Conservation (phyloP, 345 rosid genomes). For the Eucalyptus globulus region DNA sequence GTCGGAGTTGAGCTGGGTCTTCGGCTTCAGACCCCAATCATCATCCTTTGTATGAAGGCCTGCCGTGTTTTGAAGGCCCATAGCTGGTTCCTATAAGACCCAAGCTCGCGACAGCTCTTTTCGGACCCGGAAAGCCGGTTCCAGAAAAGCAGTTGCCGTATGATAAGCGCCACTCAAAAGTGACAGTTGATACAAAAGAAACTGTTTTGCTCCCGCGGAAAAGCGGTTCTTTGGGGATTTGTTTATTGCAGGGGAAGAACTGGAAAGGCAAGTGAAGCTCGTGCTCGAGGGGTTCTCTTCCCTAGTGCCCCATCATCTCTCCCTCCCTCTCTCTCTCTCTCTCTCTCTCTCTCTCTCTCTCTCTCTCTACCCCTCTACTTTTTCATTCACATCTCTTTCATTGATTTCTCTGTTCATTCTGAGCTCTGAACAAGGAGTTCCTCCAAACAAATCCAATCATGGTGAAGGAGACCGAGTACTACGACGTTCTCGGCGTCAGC, state of each 20-base stretch:
- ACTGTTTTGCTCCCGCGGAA: slow-evolving; percentile 40
- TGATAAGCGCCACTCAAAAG: slow-evolving; percentile 10
- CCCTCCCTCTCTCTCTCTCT: background rate
- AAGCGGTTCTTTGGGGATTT: slow-evolving; percentile 8
- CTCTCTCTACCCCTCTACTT: background rate
- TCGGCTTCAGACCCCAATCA: background rate
- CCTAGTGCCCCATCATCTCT: background rate
- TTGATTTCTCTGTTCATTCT: background rate
- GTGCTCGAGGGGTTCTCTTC: slow-evolving; percentile 2
- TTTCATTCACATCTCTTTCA: background rate
- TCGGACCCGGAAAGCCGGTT: background rate
- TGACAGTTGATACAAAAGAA: slow-evolving; percentile 22
- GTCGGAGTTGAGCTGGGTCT: background rate
- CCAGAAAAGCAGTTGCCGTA: background rate
- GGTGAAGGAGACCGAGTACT: slow-evolving; percentile 66
- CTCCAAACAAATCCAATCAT: slow-evolving; percentile 2
- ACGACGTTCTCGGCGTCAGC: slow-evolving; percentile 48
- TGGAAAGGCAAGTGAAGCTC: slow-evolving; percentile 45
- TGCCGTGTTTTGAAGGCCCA: background rate
- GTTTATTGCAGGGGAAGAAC: slow-evolving; percentile 37
- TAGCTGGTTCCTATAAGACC: background rate
- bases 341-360: background rate
- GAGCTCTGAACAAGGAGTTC: background rate
- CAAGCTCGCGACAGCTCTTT: background rate
- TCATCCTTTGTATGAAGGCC: background rate